These are phyloP conservation scores for Sugiyamaella americana DNA, from an alignment of 805 yeast species.

Conservation along the genomic window DNA sequence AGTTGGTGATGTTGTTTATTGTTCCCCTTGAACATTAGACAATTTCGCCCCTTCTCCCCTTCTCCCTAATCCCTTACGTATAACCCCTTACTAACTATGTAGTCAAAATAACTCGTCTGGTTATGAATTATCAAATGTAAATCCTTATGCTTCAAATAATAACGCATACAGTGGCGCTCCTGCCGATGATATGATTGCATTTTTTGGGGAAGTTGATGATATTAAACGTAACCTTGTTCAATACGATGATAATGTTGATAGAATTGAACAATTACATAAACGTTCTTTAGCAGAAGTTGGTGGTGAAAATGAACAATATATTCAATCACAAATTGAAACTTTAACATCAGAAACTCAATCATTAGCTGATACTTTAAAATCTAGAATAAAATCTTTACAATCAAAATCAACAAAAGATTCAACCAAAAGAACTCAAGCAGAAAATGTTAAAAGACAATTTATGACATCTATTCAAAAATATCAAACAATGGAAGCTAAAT, in stretches of 20 bases:
- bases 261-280: conserved; percentile 64
- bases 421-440: conserved; percentile 86
- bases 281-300: conserved; percentile 67
- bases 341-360: conserved; percentile 72
- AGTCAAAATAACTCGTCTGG: too few relatives aligned
- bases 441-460: conserved; percentile 77
- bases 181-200: conserved; percentile 50
- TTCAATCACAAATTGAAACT: conserved; percentile 70
- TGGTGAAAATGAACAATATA: conserved; percentile 53
- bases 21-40: too few relatives aligned
- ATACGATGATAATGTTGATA: conserved; percentile 61
- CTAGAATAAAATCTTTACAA: conserved; percentile 71
- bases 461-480: conserved; percentile 81
- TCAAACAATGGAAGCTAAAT: conserved; percentile 78
- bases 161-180: conserved; percentile 9
- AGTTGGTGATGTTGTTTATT: too few relatives aligned
- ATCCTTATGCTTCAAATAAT: conserved; percentile 16
- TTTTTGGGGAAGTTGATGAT: conserved; percentile 62
- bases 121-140: conserved; percentile 19
- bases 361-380: conserved; percentile 67
- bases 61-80: too few relatives aligned
- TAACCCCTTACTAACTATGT: too few relatives aligned
- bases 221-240: conserved; percentile 65
- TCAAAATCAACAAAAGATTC: conserved; percentile 47
- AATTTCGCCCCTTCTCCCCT: too few relatives aligned